Conservation (phyloP, 768 basidiomycete species). For the Fistulinella prunicolor region DNA sequence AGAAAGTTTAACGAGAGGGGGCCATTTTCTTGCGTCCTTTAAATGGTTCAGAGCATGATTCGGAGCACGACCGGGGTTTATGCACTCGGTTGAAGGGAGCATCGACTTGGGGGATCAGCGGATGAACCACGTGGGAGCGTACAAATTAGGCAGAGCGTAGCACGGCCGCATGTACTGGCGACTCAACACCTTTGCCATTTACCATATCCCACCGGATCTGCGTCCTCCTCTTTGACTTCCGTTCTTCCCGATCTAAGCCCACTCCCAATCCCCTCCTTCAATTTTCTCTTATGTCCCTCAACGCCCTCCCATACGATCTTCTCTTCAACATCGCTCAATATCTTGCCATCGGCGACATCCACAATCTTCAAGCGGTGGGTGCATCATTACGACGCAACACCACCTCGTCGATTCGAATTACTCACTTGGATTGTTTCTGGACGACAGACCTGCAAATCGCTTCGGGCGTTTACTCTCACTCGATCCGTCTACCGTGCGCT, state of each 20-base stretch:
- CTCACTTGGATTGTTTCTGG: not conserved
- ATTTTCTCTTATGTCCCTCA: constrained; percentile 29
- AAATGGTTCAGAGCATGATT: no score
- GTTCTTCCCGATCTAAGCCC: constrained; percentile 2
- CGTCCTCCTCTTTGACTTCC: not conserved
- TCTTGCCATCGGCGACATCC: constrained; percentile 59
- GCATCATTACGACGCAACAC: not conserved
- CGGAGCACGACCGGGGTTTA: no score
- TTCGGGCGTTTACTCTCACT: constrained; percentile 59
- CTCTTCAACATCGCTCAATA: constrained; percentile 64
- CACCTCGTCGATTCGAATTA: not conserved
- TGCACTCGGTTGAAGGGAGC: no score
- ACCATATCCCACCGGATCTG: constrained; percentile 17
- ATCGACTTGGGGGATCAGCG: not conserved
- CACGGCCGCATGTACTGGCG: no score
- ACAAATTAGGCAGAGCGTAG: constrained; percentile 13
- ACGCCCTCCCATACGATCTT: constrained; percentile 64
- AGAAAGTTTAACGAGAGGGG: no score
- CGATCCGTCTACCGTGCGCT: constrained; percentile 67
- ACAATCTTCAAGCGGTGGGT: constrained; percentile 60
- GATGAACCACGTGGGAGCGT: not conserved
- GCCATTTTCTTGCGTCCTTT: no score
- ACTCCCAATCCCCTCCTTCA: not conserved
- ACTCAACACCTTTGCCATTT: constrained; percentile 4
- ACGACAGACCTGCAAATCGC: constrained; percentile 56